Conservation (phyloP, 2,329 filamentous ascomycete species). For the Botrytis medusae region DNA sequence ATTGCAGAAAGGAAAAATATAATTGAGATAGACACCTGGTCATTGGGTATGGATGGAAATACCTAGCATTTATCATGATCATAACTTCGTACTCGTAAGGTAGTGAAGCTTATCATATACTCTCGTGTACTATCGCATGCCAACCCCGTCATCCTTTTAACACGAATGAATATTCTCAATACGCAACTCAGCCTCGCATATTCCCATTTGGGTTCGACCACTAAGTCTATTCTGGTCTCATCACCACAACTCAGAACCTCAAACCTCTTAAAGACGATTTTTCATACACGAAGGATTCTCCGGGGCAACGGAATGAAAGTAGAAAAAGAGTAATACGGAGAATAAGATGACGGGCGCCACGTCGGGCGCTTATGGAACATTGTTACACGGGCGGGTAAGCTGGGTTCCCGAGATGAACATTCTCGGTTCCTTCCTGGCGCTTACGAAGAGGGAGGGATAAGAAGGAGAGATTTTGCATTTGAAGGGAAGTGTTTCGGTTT, state of each 20-base stretch:
- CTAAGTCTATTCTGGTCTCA: neutral
- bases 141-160: neutral
- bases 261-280: neutral
- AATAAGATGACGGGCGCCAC: neutral
- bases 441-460: neutral
- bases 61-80: neutral
- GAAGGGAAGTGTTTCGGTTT: neutral
- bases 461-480: neutral
- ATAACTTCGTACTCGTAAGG: neutral
- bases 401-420: neutral
- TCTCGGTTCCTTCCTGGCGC: conserved; percentile 1
- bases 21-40: neutral
- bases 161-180: neutral
- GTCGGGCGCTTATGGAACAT: neutral
- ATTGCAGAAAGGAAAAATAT: neutral
- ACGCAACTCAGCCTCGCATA: neutral
- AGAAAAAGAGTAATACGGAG: neutral
- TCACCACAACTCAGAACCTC: neutral
- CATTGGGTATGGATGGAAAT: neutral
- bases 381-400: neutral
- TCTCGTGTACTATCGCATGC: neutral
- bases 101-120: neutral
- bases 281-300: neutral
- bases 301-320: neutral
- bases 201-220: neutral